These are phyloP conservation scores for Blastomyces emzantsi DNA, from an alignment of 2,329 filamentous ascomycete species.

Conservation along the genomic window DNA sequence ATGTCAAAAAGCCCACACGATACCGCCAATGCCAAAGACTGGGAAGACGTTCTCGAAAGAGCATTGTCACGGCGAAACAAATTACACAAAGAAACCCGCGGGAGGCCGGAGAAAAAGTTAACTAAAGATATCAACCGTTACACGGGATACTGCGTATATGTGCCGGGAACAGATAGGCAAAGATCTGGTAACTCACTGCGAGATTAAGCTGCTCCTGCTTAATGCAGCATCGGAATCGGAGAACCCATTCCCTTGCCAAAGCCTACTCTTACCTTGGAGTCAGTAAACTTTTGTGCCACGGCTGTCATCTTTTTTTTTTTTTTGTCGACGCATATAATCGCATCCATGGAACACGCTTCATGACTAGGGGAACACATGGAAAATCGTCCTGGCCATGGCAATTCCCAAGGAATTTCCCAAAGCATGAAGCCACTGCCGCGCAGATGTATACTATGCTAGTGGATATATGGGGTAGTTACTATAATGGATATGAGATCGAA, in stretches of 20 bases:
- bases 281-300: conserved; percentile 1
- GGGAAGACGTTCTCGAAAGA: conserved; percentile 6
- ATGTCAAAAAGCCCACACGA: conserved; percentile 1
- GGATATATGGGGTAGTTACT: too few species aligned
- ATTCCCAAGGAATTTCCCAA: background rate
- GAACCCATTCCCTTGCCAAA: background rate
- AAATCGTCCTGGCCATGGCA: too few species aligned
- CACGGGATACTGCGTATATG: background rate
- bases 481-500: conserved; percentile 1
- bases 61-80: background rate
- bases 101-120: background rate
- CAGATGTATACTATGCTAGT: background rate
- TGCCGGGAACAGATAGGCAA: background rate
- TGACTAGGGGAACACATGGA: conserved; percentile 3
- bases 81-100: background rate
- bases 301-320: conserved; percentile 2
- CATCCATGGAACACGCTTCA: conserved; percentile 1
- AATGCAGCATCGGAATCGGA: background rate
- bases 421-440: too few species aligned
- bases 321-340: conserved; percentile 6
- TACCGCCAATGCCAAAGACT: conserved; percentile 5
- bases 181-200: background rate
- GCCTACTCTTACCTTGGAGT: conserved; percentile 8
- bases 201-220: background rate
- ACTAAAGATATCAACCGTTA: background rate